phyloP scores from a whole-genome alignment of 129 eudicot genomes.

The Artemisia tridentata region DNA sequence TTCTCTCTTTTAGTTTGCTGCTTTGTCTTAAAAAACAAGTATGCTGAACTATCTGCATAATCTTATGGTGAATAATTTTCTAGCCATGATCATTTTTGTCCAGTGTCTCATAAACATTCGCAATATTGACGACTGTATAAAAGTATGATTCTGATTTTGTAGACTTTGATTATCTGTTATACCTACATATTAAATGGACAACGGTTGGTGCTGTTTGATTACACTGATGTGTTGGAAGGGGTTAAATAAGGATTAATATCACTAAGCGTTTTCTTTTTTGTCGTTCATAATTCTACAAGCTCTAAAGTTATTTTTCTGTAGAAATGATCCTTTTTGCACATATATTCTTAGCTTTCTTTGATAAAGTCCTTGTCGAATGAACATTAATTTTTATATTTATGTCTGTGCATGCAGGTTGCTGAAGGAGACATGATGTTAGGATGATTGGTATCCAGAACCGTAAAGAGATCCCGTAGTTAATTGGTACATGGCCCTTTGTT shows the following conservation, averaged over 20 bases:
- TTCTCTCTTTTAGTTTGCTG: background rate
- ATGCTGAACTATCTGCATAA: background rate
- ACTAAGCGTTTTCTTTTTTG: background rate
- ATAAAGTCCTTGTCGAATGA: background rate
- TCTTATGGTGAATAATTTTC: background rate
- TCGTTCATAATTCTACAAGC: background rate
- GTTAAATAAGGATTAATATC: background rate
- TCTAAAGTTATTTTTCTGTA: background rate
- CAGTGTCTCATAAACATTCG: background rate
- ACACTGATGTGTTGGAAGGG: background rate
- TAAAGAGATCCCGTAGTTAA: slow-evolving; percentile 1
- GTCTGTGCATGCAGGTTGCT: slow-evolving; percentile 23
- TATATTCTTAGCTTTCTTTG: background rate
- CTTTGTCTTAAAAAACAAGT: background rate
- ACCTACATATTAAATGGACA: background rate
- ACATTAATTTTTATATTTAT: background rate
- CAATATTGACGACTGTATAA: background rate
- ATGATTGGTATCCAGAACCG: slow-evolving; percentile 17
- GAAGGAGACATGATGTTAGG: slow-evolving; percentile 29
- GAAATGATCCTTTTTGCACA: background rate
- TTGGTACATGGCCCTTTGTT: slow-evolving; percentile 6
- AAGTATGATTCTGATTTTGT: background rate
- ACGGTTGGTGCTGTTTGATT: background rate
- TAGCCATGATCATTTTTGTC: background rate
- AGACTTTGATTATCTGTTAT: background rate